Evolutionary conservation across 1,139 yeast genomes (phyloP), one percentile per base, ranked within the genome.

Genomic region (Suhomyces bokatorum): DNA sequence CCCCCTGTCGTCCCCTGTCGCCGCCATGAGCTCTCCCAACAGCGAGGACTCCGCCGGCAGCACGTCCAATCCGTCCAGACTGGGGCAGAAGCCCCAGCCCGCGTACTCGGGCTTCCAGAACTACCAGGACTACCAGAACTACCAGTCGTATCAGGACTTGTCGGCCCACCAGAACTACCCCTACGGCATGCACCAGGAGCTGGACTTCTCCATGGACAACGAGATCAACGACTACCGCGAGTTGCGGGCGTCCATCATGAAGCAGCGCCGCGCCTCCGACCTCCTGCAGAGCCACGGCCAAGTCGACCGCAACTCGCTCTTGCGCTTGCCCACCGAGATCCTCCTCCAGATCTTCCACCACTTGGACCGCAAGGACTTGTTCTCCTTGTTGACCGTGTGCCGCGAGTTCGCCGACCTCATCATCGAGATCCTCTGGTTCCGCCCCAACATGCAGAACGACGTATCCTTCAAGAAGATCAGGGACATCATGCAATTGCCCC

Each of bases 371-470:
- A 78, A 77, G 50, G 96, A 90, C 61, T 73, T 87, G 54, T 82
- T 82, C 48, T 73, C 83, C 12, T 70, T 89, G 35, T 69, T 89
- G 49, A 75, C 90, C 2, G 95, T 90, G 9, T 90, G 96, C 63
- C 81, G 81, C 54, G 79, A 83, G 51, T 90, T 96, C 86, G 89
- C 91, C 27, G 80, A 82, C 52, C 71, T 88, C 39, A 83, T 89
- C 16, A 81, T 90, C 13, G 96, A 89, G 59, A 75, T 86, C 44
- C 70, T 91, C 34, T 91, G 97, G 95, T 87, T 88, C 60, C 78
- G 98, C 50, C 97, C 97, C 1, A 85, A 83, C 49, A 85, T 80
- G 69, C 86, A 77, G 58, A 79, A 77, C 54, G 79, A 73, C 51
- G 54, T 62, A 3, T 78, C 81, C 31, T 77, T 73, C 59, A 69